These are phyloP conservation scores for Rhizopogon sp. DNA, from an alignment of 768 basidiomycete species.

Conservation along the genomic window DNA sequence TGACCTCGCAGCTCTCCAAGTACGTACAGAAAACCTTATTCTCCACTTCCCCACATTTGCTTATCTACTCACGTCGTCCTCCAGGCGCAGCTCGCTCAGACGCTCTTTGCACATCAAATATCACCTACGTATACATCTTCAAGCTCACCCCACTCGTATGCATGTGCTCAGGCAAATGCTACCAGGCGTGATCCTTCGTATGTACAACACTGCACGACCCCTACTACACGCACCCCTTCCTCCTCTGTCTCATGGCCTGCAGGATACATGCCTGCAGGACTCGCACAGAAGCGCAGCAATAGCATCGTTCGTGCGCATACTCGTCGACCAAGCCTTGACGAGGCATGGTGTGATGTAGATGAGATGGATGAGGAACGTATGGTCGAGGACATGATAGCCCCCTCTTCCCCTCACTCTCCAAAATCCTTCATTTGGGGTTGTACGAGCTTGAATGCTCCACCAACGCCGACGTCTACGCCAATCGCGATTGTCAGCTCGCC, in stretches of 20 bases:
- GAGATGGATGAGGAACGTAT: constrained; percentile 40
- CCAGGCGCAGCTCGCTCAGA: constrained; percentile 43
- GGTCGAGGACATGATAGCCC: constrained; percentile 41
- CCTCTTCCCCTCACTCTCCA: constrained; percentile 25
- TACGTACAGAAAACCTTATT: constrained; percentile 14
- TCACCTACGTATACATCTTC: constrained; percentile 13
- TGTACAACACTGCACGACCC: constrained; percentile 37
- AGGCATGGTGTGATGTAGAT: constrained; percentile 26
- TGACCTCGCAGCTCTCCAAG: constrained; percentile 45
- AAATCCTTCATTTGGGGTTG: constrained; percentile 19
- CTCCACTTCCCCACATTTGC: constrained; percentile 10
- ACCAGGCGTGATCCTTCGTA: constrained; percentile 25
- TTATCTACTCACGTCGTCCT: constrained; percentile 11
- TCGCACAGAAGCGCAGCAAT: constrained; percentile 24
- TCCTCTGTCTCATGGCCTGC: constrained; percentile 26
- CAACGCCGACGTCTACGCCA: constrained; percentile 15
- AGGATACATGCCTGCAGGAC: constrained; percentile 15
- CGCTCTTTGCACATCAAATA: constrained; percentile 32
- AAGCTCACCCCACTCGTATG: constrained; percentile 13
- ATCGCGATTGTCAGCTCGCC: constrained; percentile 13
- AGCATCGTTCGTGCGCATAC: constrained; percentile 16
- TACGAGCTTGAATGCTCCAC: constrained; percentile 16
- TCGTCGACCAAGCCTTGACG: constrained; percentile 21
- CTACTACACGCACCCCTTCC: constrained; percentile 31
- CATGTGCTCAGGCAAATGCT: constrained; percentile 15